Evolutionary conservation across 306 rosid species (phyloP), one percentile per base, ranked within the genome.

Genomic region (Acacia acuminata): DNA sequence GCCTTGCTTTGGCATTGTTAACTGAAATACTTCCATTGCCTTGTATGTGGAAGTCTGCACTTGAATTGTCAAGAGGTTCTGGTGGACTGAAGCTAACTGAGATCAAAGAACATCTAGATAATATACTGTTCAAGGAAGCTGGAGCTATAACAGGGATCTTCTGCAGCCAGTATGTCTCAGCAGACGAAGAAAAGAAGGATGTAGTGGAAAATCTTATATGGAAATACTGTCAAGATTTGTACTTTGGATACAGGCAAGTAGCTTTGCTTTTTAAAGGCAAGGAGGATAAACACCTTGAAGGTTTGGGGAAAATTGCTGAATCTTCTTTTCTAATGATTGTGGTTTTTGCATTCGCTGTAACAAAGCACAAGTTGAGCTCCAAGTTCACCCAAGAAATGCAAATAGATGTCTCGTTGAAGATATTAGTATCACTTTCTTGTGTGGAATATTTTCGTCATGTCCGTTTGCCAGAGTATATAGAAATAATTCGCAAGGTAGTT

Each of bases 271-370:
- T 93, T 77, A 83, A 84, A 78, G 92, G 91, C 42, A 84, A 81
- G 78, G 82, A 79, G 36, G 85, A 90, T 77, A 90, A 82, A 75
- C 56, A 89, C 81, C 90, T 93, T 60, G 83, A 43, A 77, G 82
- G 86, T 71, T 66, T 93, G 77, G 98, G 90, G 81, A 93, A 92
- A 88, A 88, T 93, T 60, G 90, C 97, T 0, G 97, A 95, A 72
- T 93, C 99, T 79, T 90, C 98, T 78, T 93, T 95, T 70, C 92
- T 93, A 74, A 95, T 90, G 99, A 92, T 90, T 84, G 98, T 95
- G 75, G 86, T 95, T 53, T 93, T 93, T 69, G 94, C 99, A 7
- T 79, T 92, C 64, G 89, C 97, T 44, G 96, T 93, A 75, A 89
- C 98, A 71, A 95, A 95, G 72, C 88, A 89, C 79, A 95, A 88